These are phyloP conservation scores for Geotrichum carabidarum DNA, from an alignment of 1,139 yeast genomes.

Conservation along the genomic window DNA sequence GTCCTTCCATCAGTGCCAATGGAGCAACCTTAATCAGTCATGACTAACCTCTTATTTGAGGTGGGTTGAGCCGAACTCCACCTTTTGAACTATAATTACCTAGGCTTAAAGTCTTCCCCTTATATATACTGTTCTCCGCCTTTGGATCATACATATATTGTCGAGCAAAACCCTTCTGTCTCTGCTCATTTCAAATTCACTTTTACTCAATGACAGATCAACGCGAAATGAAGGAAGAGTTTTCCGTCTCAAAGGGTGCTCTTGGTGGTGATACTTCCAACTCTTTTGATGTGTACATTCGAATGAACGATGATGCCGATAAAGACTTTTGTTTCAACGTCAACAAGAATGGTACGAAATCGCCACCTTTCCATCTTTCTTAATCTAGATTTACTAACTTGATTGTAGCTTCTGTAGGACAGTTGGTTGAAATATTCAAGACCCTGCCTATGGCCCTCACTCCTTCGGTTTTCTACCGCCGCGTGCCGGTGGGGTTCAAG, in stretches of 20 bases:
- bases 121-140: too few species aligned
- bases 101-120: too few species aligned
- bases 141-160: too few species aligned
- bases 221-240: background rate
- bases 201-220: background rate
- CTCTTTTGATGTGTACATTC: constrained; percentile 61
- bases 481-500: constrained; percentile 58
- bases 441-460: constrained; percentile 69
- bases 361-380: background rate
- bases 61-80: too few species aligned
- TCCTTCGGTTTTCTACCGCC: constrained; percentile 69
- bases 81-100: too few species aligned
- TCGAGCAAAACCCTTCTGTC: too few species aligned
- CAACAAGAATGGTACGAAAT: constrained; percentile 37
- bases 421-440: constrained; percentile 56
- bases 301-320: constrained; percentile 79
- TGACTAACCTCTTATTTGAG: too few species aligned
- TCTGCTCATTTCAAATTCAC: too few species aligned
- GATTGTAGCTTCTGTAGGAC: constrained; percentile 44
- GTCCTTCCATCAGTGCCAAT: too few species aligned
- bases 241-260: background rate
- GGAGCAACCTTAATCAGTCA: too few species aligned
- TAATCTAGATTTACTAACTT: constrained; percentile 28
- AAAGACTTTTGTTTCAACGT: constrained; percentile 88
- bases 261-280: constrained; percentile 8